Evolutionary conservation across 1,284 basidiomycete genomes (phyloP), one percentile per base, ranked within the genome.

Genomic region (Sanghuangporus sanghuang): DNA sequence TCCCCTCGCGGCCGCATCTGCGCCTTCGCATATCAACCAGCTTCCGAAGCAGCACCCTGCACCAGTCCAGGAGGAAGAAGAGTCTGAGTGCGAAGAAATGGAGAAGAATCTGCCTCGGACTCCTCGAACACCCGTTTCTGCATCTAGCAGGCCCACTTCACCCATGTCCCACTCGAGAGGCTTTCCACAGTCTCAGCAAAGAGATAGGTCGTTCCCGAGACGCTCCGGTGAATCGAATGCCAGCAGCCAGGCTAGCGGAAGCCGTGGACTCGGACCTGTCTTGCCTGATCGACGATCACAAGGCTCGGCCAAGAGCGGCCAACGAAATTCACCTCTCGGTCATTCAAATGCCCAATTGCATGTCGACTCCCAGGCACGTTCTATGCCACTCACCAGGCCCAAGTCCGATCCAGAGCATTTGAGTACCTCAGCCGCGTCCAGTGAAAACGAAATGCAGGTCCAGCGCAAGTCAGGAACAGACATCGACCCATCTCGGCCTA

Each of bases 21-120:
- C 67, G 48, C 67, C 66, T 35, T 68, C 66, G 50, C 59, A 57
- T 38, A 67, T 71, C 39, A 69, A 67, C n/a, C 64, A 68, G 49
- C 71, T 75, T 40, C 67, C 69, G 14, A 68, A 66, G 40, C 65
- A 70, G 61, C 69, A 72, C 42, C 56, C 64, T 11, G 63, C 69
- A 12, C 68, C 70, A 1, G 70, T 74, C 36, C 69, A 72, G 12
- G 73, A 74, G 63, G 67, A 69, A 52, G 67, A 62, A 0, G 62
- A 39, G 1, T 62, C 67, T 36, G 54, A 40, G 69, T 68, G n/a
- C 69, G 72, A 7, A 67, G 72, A 6, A 73, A 8, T 75, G 74
- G 74, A 78, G 0, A 70, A 71, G 9, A 85, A 83, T 63, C 84
- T 85, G 3, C 81, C 85, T 7, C 75, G 86, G 6, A 32, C 27